A percentile compares a stretch with the other conserved stretches of the same genome.
Evolutionary conservation across 371 early-diverging fungal species (phyloP).

Genomic region (Mortierella sp.): DNA sequence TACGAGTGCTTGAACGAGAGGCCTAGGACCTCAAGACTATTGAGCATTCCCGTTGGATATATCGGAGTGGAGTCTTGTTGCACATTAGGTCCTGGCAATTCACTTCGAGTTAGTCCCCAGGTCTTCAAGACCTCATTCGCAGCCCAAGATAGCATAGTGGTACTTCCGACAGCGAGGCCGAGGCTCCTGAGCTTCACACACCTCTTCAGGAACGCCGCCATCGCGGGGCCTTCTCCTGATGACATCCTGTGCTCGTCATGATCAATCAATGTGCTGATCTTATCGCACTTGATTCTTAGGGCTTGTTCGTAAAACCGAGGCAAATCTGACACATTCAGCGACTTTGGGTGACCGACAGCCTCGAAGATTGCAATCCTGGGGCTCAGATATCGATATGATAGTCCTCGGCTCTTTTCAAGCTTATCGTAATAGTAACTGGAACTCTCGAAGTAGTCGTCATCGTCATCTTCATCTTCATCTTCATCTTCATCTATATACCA

Average conservation of each 20-base stretch:
- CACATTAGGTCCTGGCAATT: too few species aligned
- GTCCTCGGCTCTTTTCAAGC: not conserved
- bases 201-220: not conserved
- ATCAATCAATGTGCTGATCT: not conserved
- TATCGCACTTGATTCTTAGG: not conserved
- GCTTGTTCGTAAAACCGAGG: constrained; percentile 18
- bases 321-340: not conserved
- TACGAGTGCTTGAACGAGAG: not conserved
- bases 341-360: constrained; percentile 9
- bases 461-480: not conserved
- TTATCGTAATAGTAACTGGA: too few species aligned
- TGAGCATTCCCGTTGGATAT: not conserved
- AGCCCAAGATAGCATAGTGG: not conserved
- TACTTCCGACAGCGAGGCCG: not conserved
- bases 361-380: constrained; percentile 7
- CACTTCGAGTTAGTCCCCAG: too few species aligned
- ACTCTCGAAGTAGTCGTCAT: not conserved
- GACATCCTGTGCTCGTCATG: not conserved
- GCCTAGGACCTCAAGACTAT: not conserved
- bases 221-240: not conserved
- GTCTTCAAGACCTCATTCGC: not conserved
- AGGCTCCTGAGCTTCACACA: not conserved
- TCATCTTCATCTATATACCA: not conserved
- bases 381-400: not conserved
- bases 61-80: too few species aligned